Conservation (phyloP, 2,329 filamentous ascomycete genomes). For the Sporothrix protearum region DNA sequence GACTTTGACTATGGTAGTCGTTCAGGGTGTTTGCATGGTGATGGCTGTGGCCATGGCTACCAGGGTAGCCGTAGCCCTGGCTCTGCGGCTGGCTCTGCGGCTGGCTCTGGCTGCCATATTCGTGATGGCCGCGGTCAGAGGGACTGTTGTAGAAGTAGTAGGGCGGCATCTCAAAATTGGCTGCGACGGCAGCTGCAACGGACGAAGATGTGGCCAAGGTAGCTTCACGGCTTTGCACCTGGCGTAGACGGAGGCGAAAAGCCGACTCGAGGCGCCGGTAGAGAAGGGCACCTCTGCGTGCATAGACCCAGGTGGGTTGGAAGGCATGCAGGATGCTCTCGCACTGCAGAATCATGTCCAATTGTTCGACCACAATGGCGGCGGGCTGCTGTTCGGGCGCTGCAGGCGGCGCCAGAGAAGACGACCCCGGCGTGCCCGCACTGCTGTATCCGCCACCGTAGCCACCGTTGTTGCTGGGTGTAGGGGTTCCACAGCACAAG, state of each 20-base stretch:
- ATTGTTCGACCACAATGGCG: slow-evolving; percentile 20
- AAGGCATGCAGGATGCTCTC: slow-evolving; percentile 19
- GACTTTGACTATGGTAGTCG: not conserved
- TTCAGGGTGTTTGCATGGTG: not conserved
- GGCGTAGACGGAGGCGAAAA: slow-evolving; percentile 12
- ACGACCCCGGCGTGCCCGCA: not conserved
- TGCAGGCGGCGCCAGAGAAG: not conserved
- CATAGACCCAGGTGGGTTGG: slow-evolving; percentile 16
- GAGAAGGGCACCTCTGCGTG: slow-evolving; percentile 10
- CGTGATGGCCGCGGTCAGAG: not conserved
- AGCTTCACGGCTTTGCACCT: slow-evolving; percentile 6
- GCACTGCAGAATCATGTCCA: slow-evolving; percentile 23
- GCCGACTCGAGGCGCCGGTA: slow-evolving; percentile 10
- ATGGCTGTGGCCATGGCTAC: not conserved
- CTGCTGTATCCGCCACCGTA: not conserved
- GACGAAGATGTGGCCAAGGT: not conserved
- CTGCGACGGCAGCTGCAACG: not conserved
- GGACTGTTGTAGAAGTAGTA: slow-evolving; percentile 4
- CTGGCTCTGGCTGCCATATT: not conserved
- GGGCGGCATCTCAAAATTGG: not conserved
- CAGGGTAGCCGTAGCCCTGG: not conserved
- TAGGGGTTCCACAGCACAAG: not conserved
- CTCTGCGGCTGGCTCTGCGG: too few relatives aligned
- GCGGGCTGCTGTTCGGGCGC: slow-evolving; percentile 3
- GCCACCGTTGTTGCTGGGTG: not conserved